These are phyloP conservation scores for Cladophialophora yegresii DNA, from an alignment of 2,329 filamentous ascomycete species.

Conservation along the genomic window DNA sequence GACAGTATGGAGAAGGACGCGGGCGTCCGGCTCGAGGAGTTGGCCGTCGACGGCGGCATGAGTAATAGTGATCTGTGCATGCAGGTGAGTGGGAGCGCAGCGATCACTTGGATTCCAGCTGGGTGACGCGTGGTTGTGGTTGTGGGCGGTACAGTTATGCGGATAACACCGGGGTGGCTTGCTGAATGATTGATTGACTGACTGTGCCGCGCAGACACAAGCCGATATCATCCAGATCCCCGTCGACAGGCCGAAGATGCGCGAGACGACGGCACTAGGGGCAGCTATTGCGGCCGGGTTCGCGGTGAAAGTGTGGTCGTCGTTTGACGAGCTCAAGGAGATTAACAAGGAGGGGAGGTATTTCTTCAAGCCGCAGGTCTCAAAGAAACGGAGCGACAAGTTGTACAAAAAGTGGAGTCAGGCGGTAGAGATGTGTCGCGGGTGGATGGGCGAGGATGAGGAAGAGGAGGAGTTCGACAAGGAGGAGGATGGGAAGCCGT, in stretches of 20 bases:
- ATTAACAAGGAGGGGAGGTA: conserved; percentile 71
- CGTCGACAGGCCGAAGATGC: conserved; percentile 78
- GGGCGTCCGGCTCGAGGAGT: conserved; percentile 66
- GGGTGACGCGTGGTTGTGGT: neutral
- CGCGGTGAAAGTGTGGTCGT: conserved; percentile 74
- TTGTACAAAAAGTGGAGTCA: conserved; percentile 73
- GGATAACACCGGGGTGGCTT: neutral
- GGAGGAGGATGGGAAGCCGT: conserved; percentile 14
- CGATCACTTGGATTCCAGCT: no score
- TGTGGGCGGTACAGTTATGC: neutral
- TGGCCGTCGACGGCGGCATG: conserved; percentile 79
- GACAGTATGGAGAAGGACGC: conserved; percentile 81
- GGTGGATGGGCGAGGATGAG: conserved; percentile 58
- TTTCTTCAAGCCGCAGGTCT: conserved; percentile 69
- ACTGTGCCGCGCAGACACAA: conserved; percentile 55
- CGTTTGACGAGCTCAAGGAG: conserved; percentile 70
- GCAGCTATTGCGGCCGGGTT: conserved; percentile 87
- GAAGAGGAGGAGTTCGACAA: conserved; percentile 20
- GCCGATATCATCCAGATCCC: conserved; percentile 81
- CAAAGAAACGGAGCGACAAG: conserved; percentile 58
- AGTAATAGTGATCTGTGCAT: conserved; percentile 78
- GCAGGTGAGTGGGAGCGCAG: conserved; percentile 53
- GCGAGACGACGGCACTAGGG: conserved; percentile 84
- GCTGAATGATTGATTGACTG: neutral
- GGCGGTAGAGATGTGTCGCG: conserved; percentile 75